Evolutionary conservation across 208 protist genomes (phyloP).

Genomic region (Wallacemonas collosoma): DNA sequence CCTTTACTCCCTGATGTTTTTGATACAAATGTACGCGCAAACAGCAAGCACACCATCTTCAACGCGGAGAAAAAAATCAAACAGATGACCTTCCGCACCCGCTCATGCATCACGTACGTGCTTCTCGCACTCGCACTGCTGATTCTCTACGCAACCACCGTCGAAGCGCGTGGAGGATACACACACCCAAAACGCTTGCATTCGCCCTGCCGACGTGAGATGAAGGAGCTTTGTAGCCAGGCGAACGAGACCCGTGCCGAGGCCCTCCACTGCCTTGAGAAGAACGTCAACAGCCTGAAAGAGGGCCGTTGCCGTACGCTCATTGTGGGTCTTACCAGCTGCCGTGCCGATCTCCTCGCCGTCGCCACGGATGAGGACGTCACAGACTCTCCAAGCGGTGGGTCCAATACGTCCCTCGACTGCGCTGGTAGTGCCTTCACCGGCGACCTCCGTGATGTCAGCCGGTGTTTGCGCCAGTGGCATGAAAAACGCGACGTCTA

Average conservation of each 20-base stretch:
- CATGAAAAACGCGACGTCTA: background rate
- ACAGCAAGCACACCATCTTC: too few species aligned
- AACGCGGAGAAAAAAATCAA: too few species aligned
- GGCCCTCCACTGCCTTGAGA: background rate
- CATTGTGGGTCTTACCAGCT: background rate
- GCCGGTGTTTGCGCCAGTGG: slow-evolving; percentile 3
- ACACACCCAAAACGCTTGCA: background rate
- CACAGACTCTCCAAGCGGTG: background rate
- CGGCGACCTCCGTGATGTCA: background rate
- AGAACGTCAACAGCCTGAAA: background rate
- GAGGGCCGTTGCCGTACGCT: background rate
- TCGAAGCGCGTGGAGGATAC: too few species aligned
- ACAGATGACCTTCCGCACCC: too few species aligned
- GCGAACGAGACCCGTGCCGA: background rate
- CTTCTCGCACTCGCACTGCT: too few species aligned
- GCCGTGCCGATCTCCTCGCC: slow-evolving; percentile 6
- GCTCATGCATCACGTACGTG: too few species aligned
- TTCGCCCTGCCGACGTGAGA: background rate
- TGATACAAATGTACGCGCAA: too few species aligned
- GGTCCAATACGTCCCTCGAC: background rate
- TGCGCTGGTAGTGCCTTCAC: background rate
- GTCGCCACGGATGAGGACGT: background rate
- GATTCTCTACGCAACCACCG: too few species aligned
- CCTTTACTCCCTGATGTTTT: too few species aligned
- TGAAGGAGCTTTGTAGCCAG: background rate